Percentiles rank a stretch among this genome's conserved stretches.
Conservation (phyloP, 1,284 basidiomycete genomes). For the Malassezia furfur region DNA sequence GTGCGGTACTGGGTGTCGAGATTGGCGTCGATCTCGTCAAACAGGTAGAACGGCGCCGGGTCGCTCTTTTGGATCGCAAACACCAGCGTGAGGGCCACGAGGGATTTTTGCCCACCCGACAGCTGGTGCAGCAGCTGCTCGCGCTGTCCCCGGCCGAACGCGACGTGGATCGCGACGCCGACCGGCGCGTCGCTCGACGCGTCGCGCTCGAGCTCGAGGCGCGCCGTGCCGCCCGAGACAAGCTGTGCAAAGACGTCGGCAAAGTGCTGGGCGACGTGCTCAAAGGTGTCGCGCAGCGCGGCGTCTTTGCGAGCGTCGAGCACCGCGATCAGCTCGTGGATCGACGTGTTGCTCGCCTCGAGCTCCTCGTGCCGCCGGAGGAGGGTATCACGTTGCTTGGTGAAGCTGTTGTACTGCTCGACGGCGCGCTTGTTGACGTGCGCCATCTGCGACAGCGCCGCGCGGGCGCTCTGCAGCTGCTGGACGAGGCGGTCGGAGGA, state of each 20-base stretch:
- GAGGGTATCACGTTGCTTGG: slow-evolving; percentile 88
- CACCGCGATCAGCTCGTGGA: slow-evolving; percentile 86
- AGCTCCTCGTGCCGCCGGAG: slow-evolving; percentile 76
- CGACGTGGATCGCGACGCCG: slow-evolving; percentile 93
- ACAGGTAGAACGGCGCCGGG: slow-evolving; percentile 98
- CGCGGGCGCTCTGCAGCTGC: slow-evolving; percentile 79
- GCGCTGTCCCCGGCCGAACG: slow-evolving; percentile 95
- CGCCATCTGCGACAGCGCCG: slow-evolving; percentile 84
- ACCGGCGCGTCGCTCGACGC: neutral
- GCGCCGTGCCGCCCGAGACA: slow-evolving; percentile 84
- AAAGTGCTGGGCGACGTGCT: slow-evolving; percentile 93
- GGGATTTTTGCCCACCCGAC: slow-evolving; percentile 92
- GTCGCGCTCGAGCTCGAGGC: slow-evolving; percentile 56
- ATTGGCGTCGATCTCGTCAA: slow-evolving; percentile 98
- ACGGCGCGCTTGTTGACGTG: slow-evolving; percentile 99
- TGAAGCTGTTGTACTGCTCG: slow-evolving; percentile 95
- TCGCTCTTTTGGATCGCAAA: slow-evolving; percentile 99
- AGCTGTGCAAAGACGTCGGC: slow-evolving; percentile 92
- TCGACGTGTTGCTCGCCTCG: slow-evolving; percentile 75
- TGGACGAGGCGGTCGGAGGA: slow-evolving; percentile 77
- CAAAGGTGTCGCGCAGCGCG: slow-evolving; percentile 94
- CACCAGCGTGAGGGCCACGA: slow-evolving; percentile 90
- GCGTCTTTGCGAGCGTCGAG: slow-evolving; percentile 96
- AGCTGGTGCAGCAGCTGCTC: slow-evolving; percentile 92
- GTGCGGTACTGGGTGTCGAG: slow-evolving; percentile 95